These are phyloP conservation scores for Anethum foeniculum DNA, from an alignment of 140 eudicot species.

Conservation along the genomic window DNA sequence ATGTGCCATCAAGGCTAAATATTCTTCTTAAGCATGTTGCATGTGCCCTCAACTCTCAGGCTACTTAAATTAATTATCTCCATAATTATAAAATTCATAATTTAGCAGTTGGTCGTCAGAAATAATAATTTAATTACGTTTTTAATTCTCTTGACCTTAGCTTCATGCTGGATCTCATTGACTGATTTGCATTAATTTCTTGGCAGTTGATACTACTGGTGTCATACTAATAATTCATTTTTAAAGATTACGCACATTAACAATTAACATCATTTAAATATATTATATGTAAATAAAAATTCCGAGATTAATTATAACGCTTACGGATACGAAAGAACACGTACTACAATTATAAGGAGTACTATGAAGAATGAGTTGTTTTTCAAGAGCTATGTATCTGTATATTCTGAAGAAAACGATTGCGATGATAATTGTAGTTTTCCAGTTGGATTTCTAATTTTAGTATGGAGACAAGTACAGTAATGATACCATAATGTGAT, in stretches of 20 bases:
- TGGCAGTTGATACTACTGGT: conserved; percentile 24
- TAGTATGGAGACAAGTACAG: no score
- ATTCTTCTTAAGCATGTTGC: conserved; percentile 10
- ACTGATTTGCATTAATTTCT: conserved; percentile 60
- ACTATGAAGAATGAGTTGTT: no score
- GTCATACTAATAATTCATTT: not conserved
- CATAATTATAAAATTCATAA: not conserved
- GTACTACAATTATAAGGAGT: no score
- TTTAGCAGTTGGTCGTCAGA: conserved; percentile 17
- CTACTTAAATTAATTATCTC: conserved; percentile 5
- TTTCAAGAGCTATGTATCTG: no score
- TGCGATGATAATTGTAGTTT: no score
- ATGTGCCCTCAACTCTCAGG: conserved; percentile 22
- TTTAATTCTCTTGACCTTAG: conserved; percentile 44
- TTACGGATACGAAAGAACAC: not conserved
- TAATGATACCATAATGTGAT: no score
- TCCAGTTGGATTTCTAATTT: no score
- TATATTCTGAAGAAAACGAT: no score
- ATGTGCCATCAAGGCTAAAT: conserved; percentile 12
- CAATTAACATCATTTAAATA: no score
- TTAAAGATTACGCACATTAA: not conserved
- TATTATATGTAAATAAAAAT: not conserved
- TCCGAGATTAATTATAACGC: not conserved
- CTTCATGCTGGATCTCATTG: conserved; percentile 79
- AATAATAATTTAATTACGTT: conserved; percentile 9